Evolutionary conservation across 1,139 yeast genomes (phyloP).

Genomic region (Schwanniomyces etchellsii): DNA sequence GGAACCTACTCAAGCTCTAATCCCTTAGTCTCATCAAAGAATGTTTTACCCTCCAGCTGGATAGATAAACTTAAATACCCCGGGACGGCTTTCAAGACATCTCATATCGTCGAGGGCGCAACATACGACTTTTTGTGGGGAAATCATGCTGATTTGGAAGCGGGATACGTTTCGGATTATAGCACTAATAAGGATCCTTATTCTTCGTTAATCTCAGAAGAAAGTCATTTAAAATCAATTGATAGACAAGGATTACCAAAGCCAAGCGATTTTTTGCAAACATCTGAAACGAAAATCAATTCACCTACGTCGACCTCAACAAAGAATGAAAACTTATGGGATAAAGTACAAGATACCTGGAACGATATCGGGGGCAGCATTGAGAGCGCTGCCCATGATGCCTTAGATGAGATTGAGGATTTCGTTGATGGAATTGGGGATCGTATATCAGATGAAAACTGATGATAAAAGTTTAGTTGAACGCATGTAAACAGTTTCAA

Average conservation of each 20-base stretch:
- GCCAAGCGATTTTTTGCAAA: conserved; percentile 24
- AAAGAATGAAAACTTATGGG: conserved; percentile 19
- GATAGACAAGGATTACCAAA: conserved; percentile 24
- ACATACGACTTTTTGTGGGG: conserved; percentile 49
- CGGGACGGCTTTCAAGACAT: conserved; percentile 45
- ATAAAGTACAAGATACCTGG: conserved; percentile 24
- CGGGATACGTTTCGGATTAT: no score
- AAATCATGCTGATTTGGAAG: conserved; percentile 10
- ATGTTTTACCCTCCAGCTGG: conserved; percentile 48
- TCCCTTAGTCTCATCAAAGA: conserved; percentile 16
- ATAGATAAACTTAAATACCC: conserved; percentile 52
- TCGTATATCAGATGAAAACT: not conserved
- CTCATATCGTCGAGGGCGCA: conserved; percentile 41
- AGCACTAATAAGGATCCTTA: conserved; percentile 19
- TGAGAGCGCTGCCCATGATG: conserved; percentile 12
- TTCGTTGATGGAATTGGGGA: conserved; percentile 9
- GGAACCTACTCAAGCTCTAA: conserved; percentile 33
- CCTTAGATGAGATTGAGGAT: conserved; percentile 10
- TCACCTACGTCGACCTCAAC: not conserved
- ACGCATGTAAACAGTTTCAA: no score
- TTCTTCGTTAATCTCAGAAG: conserved; percentile 23
- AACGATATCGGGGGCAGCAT: conserved; percentile 15
- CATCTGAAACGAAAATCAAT: conserved; percentile 7
- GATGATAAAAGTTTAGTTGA: no score
- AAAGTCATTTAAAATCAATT: conserved; percentile 15